phyloP scores from a whole-genome alignment of 2,329 filamentous ascomycete genomes.

The Fusarium liriodendri region DNA sequence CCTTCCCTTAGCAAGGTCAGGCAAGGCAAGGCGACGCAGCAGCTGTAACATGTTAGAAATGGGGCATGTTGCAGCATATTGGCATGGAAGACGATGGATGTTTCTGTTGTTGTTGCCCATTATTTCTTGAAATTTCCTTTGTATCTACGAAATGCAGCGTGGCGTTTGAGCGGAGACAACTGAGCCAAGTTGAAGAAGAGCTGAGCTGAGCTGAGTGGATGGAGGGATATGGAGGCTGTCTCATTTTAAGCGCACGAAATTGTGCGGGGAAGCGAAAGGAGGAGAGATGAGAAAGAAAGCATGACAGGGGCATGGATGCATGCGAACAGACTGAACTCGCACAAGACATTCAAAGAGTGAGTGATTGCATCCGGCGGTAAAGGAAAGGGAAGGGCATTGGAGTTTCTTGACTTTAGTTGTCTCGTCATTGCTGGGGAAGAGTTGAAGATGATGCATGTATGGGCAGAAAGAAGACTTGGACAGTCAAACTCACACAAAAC shows the following conservation, averaged over 20 bases:
- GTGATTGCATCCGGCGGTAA: slow-evolving; percentile 13
- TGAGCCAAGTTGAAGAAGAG: slow-evolving; percentile 29
- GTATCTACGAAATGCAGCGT: slow-evolving; percentile 43
- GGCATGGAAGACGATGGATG: not conserved
- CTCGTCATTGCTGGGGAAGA: slow-evolving; percentile 3
- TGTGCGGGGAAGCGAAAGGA: not conserved
- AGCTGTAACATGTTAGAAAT: not conserved
- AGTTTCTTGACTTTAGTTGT: slow-evolving; percentile 32
- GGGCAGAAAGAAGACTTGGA: slow-evolving; percentile 16
- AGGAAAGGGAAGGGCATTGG: slow-evolving; percentile 16
- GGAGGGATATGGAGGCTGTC: slow-evolving; percentile 21
- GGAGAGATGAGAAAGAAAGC: slow-evolving; percentile 1
- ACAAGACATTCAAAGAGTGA: slow-evolving; percentile 16
- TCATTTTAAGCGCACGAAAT: slow-evolving; percentile 19
- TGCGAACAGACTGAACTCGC: slow-evolving; percentile 38
- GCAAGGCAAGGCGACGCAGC: slow-evolving; percentile 1
- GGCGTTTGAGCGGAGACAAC: slow-evolving; percentile 43
- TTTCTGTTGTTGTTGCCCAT: slow-evolving; percentile 7
- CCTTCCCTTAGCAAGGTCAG: not conserved
- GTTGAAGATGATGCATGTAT: slow-evolving; percentile 1
- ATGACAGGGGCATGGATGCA: not conserved
- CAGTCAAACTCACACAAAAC: slow-evolving; percentile 3
- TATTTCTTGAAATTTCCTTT: slow-evolving; percentile 36
- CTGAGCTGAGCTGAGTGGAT: not conserved
- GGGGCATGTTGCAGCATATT: slow-evolving; percentile 1